Conservation (phyloP, 352 stramenopile genomes). For the Phytophthora citricola region DNA sequence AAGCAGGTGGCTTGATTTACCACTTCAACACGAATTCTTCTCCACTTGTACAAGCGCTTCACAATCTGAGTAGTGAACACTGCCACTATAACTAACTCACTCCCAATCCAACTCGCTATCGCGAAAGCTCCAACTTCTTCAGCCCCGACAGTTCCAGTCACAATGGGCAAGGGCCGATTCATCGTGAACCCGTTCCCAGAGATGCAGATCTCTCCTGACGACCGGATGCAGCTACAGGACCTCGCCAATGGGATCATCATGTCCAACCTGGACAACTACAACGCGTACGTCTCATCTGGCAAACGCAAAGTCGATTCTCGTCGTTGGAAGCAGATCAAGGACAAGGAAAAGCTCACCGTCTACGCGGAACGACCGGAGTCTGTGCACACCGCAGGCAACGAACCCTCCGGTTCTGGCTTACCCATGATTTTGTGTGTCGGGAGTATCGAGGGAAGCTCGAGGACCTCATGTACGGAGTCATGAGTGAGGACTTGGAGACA, state of each 20-base stretch:
- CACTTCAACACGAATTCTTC: too few relatives aligned
- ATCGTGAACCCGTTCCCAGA: slow-evolving; percentile 41
- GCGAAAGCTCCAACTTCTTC: background rate
- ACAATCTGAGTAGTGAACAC: too few relatives aligned
- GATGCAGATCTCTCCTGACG: slow-evolving; percentile 21
- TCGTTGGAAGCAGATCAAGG: slow-evolving; percentile 40
- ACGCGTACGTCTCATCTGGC: too few relatives aligned
- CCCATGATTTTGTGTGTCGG: slow-evolving; percentile 40
- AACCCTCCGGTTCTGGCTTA: slow-evolving; percentile 22
- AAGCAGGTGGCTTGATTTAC: too few relatives aligned
- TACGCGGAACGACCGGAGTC: slow-evolving; percentile 25
- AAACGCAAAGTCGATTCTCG: slow-evolving; percentile 31
- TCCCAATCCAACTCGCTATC: too few relatives aligned
- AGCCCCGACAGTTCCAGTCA: background rate
- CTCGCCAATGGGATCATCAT: slow-evolving; percentile 35
- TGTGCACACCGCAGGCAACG: slow-evolving; percentile 6
- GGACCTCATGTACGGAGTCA: slow-evolving; percentile 43
- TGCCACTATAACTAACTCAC: too few relatives aligned
- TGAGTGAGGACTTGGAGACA: slow-evolving; percentile 40
- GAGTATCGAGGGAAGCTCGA: slow-evolving; percentile 36
- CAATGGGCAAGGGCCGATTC: slow-evolving; percentile 40
- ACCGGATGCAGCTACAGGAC: slow-evolving; percentile 29
- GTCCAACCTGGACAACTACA: slow-evolving; percentile 6
- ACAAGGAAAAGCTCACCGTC: slow-evolving; percentile 32
- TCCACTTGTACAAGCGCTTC: too few relatives aligned